Evolutionary conservation across 163 green algal genomes (phyloP), one percentile per base, ranked within the genome.

Genomic region (Chloromonas sp.): DNA sequence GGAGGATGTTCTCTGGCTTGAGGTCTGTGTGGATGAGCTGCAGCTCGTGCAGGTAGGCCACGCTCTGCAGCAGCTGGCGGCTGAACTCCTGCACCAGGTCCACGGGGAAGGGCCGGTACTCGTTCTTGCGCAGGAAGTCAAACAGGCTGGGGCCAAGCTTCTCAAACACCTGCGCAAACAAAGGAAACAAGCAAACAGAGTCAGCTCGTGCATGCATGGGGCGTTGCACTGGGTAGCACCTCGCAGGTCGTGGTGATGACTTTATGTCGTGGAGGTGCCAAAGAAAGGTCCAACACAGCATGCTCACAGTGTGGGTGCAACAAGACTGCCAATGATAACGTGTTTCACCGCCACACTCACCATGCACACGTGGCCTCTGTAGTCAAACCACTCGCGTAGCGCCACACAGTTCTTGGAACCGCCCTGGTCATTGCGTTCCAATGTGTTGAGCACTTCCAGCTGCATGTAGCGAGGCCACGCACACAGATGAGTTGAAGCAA

Each of bases 1-100:
- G 89, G 81, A 99, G 91, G 78, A 99, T 98, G 92, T 99, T 99
- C 88, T 99, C 97, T 8, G 97, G 97, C 92, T 99, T 99, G 2
- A 99, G 87, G 87, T 99, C 97, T 86, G 97, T 99, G 92, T 99
- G 97, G 61, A 99, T 92, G 60, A 99, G 89, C 14, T 88, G 81
- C 58, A 98, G 89, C 70, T 94, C 90, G 87, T 99, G 97, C 93
- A 99, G 91, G 91, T 94, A 98, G 0, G 91, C 91, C n/a, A 97
- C 91, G 0, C 92, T 90, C 83, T 98, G 89, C 66, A 99, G 89
- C 87, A 99, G 87, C 93, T 99, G 97, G 58, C 89, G 87, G 0
- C 90, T 90, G 88, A 98, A 97, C 0, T 92, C 84, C 84, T 95
- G 87, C 84, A 98, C 94, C 66, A 98, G 74, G 74, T 91, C 87